phyloP scores from a whole-genome alignment of 2,329 filamentous ascomycete species.

The Chrysosporium keratinophilum region DNA sequence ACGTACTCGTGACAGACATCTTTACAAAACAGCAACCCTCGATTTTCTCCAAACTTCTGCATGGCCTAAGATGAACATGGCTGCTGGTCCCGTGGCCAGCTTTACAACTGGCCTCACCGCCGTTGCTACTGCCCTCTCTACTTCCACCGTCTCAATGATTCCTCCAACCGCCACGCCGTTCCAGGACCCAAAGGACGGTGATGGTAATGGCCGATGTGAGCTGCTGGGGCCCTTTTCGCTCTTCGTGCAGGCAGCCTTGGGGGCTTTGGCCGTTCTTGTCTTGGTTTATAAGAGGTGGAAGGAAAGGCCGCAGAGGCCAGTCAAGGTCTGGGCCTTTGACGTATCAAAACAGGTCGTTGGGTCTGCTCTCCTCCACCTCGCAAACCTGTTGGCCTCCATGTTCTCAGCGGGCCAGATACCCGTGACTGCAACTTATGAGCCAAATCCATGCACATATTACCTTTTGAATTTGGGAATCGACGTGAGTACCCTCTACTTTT shows the following conservation, averaged over 20 bases:
- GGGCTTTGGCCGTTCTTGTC: slow-evolving; percentile 68
- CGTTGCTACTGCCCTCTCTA: slow-evolving; percentile 9
- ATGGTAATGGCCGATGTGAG: slow-evolving; percentile 64
- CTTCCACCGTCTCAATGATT: neutral
- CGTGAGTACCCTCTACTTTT: slow-evolving; percentile 49
- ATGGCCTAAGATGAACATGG: slow-evolving; percentile 2
- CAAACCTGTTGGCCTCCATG: slow-evolving; percentile 95
- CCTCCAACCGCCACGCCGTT: slow-evolving; percentile 8
- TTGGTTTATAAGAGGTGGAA: slow-evolving; percentile 90
- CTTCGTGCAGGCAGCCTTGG: slow-evolving; percentile 77
- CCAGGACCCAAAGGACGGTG: slow-evolving; percentile 24
- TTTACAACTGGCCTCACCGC: slow-evolving; percentile 16
- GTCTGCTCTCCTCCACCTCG: slow-evolving; percentile 77
- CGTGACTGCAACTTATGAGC: slow-evolving; percentile 46
- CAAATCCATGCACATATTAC: slow-evolving; percentile 96
- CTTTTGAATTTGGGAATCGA: slow-evolving; percentile 89
- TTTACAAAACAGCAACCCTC: neutral
- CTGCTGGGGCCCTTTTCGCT: slow-evolving; percentile 86
- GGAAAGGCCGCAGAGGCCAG: slow-evolving; percentile 77
- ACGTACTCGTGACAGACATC: neutral
- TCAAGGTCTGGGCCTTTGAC: slow-evolving; percentile 98
- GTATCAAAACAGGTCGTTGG: slow-evolving; percentile 96
- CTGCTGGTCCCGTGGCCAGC: neutral
- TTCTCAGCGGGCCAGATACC: slow-evolving; percentile 73
- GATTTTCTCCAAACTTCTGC: neutral